phyloP scores from a whole-genome alignment of 305 asterid genomes.

The Rubia occidens region DNA sequence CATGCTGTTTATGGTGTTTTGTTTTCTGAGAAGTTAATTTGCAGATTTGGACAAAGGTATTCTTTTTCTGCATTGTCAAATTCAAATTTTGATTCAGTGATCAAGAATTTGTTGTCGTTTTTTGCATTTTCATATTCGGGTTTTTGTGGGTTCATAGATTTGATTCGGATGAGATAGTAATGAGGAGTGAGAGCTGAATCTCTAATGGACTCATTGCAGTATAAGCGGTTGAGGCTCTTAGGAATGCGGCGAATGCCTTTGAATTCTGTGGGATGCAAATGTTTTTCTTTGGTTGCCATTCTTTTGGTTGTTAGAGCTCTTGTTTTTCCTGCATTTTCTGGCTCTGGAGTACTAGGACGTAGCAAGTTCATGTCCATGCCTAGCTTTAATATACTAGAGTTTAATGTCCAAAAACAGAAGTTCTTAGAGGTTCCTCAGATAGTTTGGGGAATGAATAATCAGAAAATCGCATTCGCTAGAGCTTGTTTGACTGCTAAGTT shows the following conservation, averaged over 20 bases:
- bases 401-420: slow-evolving; percentile 21
- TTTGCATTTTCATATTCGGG: neutral
- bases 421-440: slow-evolving; percentile 81
- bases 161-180: slow-evolving; percentile 9
- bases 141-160: neutral
- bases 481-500: slow-evolving; percentile 76
- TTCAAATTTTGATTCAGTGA: neutral
- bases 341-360: slow-evolving; percentile 26
- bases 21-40: neutral
- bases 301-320: slow-evolving; percentile 36
- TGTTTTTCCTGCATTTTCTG: slow-evolving; percentile 30
- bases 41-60: slow-evolving; percentile 6
- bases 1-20: neutral
- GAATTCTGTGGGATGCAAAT: slow-evolving; percentile 47
- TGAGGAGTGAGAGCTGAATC: slow-evolving; percentile 23
- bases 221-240: slow-evolving; percentile 44
- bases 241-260: slow-evolving; percentile 32
- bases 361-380: slow-evolving; percentile 20
- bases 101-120: neutral
- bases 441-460: slow-evolving; percentile 86
- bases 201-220: slow-evolving; percentile 40
- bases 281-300: slow-evolving; percentile 29
- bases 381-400: slow-evolving; percentile 11
- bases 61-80: neutral
- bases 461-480: slow-evolving; percentile 79